phyloP scores from a whole-genome alignment of 257 asterid genomes.

The Solanum ossicruentum region DNA sequence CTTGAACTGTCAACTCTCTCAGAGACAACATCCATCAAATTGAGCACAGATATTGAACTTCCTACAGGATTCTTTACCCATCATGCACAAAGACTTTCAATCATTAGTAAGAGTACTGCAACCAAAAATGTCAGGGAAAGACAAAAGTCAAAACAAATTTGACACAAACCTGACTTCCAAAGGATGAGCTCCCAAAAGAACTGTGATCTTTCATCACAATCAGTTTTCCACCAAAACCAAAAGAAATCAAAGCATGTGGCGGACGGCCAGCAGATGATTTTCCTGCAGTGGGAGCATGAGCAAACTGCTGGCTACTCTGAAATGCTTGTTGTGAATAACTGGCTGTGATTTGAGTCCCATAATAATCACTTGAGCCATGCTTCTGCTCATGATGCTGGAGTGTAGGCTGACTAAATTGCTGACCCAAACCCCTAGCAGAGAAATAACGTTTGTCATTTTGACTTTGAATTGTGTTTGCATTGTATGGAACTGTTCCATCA shows the following conservation, averaged over 20 bases:
- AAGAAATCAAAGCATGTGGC: slow-evolving; percentile 83
- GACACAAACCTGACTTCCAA: slow-evolving; percentile 66
- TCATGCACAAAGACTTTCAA: slow-evolving; percentile 8
- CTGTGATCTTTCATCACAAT: slow-evolving; percentile 53
- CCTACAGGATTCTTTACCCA: slow-evolving; percentile 51
- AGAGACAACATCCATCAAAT: slow-evolving; percentile 55
- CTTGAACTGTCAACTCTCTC: slow-evolving; percentile 26
- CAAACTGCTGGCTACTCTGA: slow-evolving; percentile 34
- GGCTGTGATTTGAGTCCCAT: slow-evolving; percentile 29
- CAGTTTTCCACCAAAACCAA: slow-evolving; percentile 97
- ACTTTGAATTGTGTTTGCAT: slow-evolving; percentile 23
- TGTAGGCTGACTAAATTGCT: slow-evolving; percentile 34
- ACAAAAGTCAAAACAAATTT: not conserved
- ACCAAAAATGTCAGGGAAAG: not conserved
- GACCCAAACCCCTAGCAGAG: slow-evolving; percentile 32
- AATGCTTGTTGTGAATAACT: slow-evolving; percentile 41
- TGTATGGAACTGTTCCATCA: slow-evolving; percentile 23
- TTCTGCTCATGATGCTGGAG: slow-evolving; percentile 35
- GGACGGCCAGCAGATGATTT: slow-evolving; percentile 94
- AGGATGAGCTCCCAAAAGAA: slow-evolving; percentile 32
- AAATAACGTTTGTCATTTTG: slow-evolving; percentile 13
- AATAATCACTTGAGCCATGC: slow-evolving; percentile 32
- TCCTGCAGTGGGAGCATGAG: slow-evolving; percentile 44
- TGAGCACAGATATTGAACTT: slow-evolving; percentile 58
- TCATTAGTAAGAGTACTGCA: slow-evolving; percentile 1